A percentile compares a stretch with the other conserved stretches of the same genome.
Conservation (phyloP, 768 basidiomycete genomes). For the Leucosporidium scottii region DNA sequence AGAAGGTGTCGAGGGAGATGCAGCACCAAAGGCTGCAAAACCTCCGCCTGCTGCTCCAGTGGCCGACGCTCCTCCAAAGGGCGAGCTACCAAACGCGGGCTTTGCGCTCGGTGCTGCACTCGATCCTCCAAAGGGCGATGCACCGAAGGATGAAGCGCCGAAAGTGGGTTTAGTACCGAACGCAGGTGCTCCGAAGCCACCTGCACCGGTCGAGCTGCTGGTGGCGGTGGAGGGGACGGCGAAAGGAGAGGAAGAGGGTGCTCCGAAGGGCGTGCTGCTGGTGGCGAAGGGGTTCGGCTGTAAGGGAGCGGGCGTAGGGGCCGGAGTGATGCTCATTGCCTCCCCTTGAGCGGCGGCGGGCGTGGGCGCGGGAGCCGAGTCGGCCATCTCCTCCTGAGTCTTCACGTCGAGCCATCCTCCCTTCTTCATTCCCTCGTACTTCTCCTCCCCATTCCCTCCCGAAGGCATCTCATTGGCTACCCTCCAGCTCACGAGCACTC, state of each 20-base stretch:
- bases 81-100: slow-evolving; percentile 15
- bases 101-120: neutral
- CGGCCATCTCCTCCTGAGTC: slow-evolving; percentile 1
- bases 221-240: slow-evolving; percentile 9
- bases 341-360: too few relatives aligned
- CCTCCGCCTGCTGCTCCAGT: slow-evolving; percentile 1
- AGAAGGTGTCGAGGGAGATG: neutral
- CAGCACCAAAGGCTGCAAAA: slow-evolving; percentile 15
- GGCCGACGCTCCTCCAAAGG: slow-evolving; percentile 8
- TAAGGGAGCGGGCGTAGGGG: too few relatives aligned
- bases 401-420: slow-evolving; percentile 12
- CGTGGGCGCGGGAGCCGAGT: neutral
- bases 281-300: neutral
- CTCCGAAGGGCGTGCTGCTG: neutral
- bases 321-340: too few relatives aligned
- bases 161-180: slow-evolving; percentile 2
- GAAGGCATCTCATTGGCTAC: slow-evolving; percentile 34
- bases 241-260: slow-evolving; percentile 6
- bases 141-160: slow-evolving; percentile 12
- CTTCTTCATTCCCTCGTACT: slow-evolving; percentile 40
- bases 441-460: slow-evolving; percentile 13
- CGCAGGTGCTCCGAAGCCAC: slow-evolving; percentile 5
- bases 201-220: neutral
- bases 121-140: too few relatives aligned
- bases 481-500: slow-evolving; percentile 42